Conservation (phyloP, 2,329 filamentous ascomycete genomes). For the Sporothrix schenckii region DNA sequence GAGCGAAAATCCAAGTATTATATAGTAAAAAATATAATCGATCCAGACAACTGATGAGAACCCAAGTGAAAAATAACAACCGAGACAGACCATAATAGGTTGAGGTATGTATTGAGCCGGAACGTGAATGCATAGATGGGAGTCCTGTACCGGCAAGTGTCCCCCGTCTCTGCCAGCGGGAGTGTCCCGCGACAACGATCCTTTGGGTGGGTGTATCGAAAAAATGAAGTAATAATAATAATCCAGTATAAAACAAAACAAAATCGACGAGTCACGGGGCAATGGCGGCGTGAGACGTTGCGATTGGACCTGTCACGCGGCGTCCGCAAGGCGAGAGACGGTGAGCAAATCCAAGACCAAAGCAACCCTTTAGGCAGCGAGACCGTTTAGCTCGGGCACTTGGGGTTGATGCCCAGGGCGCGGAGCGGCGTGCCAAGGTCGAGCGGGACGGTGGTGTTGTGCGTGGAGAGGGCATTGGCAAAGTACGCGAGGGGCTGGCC, state of each 20-base stretch:
- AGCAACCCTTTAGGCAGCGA: neutral
- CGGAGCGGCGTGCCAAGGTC: constrained; percentile 53
- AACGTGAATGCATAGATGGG: neutral
- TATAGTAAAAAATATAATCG: constrained; percentile 8
- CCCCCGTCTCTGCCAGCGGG: constrained; percentile 2
- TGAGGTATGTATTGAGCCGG: neutral
- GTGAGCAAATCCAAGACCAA: neutral
- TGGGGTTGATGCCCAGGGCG: constrained; percentile 40
- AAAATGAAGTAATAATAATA: neutral
- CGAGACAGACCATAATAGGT: neutral
- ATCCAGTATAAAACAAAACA: neutral
- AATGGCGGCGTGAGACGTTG: neutral
- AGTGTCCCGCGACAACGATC: neutral
- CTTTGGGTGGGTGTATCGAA: neutral
- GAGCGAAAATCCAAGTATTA: constrained; percentile 3
- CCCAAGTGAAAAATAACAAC: neutral
- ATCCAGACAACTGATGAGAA: neutral
- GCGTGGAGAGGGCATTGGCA: constrained; percentile 55
- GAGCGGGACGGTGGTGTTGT: constrained; percentile 57
- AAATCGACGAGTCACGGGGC: neutral
- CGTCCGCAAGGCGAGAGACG: neutral
- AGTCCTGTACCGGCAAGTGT: constrained; percentile 20
- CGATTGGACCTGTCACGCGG: too few species aligned
- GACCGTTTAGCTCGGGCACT: constrained; percentile 31
- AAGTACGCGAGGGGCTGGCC: constrained; percentile 61